Evolutionary conservation across 2,329 filamentous ascomycete species (phyloP), one percentile per base, ranked within the genome.

Genomic region (Colletotrichum sp.): DNA sequence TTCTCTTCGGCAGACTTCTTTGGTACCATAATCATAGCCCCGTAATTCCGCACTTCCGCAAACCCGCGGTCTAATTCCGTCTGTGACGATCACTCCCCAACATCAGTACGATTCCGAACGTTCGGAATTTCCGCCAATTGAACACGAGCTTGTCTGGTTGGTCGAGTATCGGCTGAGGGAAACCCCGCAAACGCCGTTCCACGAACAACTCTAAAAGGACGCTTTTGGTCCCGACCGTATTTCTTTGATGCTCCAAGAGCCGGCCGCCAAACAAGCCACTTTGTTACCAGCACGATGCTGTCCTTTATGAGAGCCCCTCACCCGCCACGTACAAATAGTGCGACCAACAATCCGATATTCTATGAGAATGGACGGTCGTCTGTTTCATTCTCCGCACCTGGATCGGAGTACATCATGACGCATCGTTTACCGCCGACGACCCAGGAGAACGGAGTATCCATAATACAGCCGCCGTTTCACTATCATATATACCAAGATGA

Each of bases 401-500:
- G 74, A 2, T 76, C 79, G 15, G 57, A 78, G 16, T 80, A 78
- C 72, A 52, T 78, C 13, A 74, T 80, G 66, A 78, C 72, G n/a
- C 74, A 80, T 57, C 74, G 68, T 28, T 67, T 78, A 21, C 78
- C 78, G 15, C 78, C 79, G 9, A 73, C 71, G 15, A 73, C 28
- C 55, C 7, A 34, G 9, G 71, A 61, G 16, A 52, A 68, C 13
- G 71, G 65, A 21, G 77, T 65, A 21, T 78, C 77, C n/a, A 77
- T 81, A 8, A 70, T 80, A 34, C 34, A 72, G 24, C 80, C 80
- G 34, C 80, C 80, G 6, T 77, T 78, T 34, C 80, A 81, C 67
- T 78, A 77, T 36, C 80, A 81, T 69, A 72, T 81, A 71, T 74
- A 77, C 69, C 79, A 80, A 67, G 67, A 72, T 21, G 80, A 81